A percentile compares a stretch with the other conserved stretches of the same genome.
Evolutionary conservation across 768 basidiomycete genomes (phyloP).

Genomic region (Mycena vulgaris): DNA sequence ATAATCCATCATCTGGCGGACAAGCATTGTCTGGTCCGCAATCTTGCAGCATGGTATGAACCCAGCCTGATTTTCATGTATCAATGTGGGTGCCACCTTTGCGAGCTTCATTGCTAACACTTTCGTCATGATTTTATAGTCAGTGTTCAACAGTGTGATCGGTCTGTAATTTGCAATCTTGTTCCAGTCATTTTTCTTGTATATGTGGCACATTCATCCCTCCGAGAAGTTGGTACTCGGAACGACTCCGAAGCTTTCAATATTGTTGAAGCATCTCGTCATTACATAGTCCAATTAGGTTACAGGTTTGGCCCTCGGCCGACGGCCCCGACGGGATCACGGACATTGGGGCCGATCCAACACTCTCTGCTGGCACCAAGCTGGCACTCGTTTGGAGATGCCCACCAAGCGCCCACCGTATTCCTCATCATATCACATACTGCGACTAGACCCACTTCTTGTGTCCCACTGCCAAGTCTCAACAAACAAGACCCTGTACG

Average conservation of each 20-base stretch:
- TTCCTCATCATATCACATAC: no score
- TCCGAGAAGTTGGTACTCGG: background rate
- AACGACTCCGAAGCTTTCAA: background rate
- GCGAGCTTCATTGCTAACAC: conserved; percentile 4
- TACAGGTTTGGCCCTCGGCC: no score
- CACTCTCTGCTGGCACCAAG: no score
- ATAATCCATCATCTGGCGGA: conserved; percentile 27
- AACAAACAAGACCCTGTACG: no score
- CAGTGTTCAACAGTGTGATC: conserved; percentile 1
- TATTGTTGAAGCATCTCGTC: background rate
- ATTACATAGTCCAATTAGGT: no score
- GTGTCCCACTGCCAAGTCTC: no score
- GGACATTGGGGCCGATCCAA: no score
- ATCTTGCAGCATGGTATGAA: conserved; percentile 43
- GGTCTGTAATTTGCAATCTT: conserved; percentile 8
- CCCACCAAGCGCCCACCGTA: no score
- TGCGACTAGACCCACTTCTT: no score
- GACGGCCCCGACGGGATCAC: no score
- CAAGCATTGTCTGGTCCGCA: conserved; percentile 39
- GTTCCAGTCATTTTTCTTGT: background rate
- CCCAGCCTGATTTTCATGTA: conserved; percentile 20
- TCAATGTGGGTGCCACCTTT: background rate
- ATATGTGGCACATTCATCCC: background rate
- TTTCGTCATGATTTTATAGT: conserved; percentile 6
- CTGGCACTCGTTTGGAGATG: no score